A percentile compares a stretch with the other conserved stretches of the same genome.
These are phyloP conservation scores for Takakia lepidozioides DNA, from an alignment of 225 moss, liverwort and hornwort species.

Conservation along the genomic window DNA sequence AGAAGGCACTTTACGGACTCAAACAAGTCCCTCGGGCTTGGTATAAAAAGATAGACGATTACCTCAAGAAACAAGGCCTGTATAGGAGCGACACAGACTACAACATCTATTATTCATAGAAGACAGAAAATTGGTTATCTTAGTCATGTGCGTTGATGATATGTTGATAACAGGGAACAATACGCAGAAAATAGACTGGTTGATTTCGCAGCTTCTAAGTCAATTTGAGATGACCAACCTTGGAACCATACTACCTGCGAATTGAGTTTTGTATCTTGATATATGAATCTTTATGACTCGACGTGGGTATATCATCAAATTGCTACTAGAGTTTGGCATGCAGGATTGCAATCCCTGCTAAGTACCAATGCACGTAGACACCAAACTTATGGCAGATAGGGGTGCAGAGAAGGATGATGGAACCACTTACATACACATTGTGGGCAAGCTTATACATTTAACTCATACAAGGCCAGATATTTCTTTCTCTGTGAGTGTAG, in stretches of 20 bases:
- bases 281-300: background rate
- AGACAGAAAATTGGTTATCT: background rate
- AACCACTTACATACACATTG: background rate
- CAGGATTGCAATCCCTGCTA: background rate
- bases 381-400: background rate
- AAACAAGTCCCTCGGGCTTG: background rate
- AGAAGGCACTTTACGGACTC: too few relatives aligned
- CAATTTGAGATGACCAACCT: background rate
- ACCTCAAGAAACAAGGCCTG: background rate
- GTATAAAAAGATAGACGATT: background rate
- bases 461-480: background rate
- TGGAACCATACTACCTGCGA: background rate
- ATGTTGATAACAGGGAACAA: background rate
- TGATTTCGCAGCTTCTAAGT: background rate
- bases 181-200: background rate
- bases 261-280: background rate
- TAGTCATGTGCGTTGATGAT: background rate
- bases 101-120: background rate
- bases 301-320: background rate
- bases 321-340: background rate
- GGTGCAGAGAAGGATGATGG: background rate
- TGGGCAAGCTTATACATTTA: background rate
- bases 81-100: background rate
- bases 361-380: background rate
- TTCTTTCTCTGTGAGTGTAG: background rate